phyloP scores from a whole-genome alignment of 371 early-diverging fungal genomes.

The Neoconidiobolus thromboides region DNA sequence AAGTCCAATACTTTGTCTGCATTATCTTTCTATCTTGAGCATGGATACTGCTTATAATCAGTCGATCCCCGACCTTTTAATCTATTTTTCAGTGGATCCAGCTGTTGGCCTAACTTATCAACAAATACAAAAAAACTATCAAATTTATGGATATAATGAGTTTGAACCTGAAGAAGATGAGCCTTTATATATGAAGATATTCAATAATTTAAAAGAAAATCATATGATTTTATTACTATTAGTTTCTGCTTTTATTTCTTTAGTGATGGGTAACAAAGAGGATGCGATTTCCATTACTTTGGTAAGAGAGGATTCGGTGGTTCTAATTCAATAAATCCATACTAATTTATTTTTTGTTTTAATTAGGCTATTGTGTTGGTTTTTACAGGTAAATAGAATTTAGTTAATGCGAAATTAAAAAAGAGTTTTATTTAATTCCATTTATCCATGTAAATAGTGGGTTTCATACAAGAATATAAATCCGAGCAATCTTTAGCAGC shows the following conservation, averaged over 20 bases:
- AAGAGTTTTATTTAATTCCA: neutral
- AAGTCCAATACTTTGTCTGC: no score
- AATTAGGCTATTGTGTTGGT: constrained; percentile 67
- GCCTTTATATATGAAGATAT: neutral
- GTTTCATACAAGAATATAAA: constrained; percentile 77
- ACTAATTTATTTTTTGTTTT: neutral
- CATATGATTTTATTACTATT: constrained; percentile 75
- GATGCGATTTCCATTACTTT: constrained; percentile 87
- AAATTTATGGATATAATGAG: neutral
- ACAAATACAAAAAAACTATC: no score
- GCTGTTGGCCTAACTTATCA: no score
- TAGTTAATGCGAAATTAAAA: no score
- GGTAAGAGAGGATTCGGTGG: constrained; percentile 22
- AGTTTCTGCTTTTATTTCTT: constrained; percentile 66
- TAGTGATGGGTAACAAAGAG: constrained; percentile 71
- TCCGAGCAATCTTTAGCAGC: constrained; percentile 74
- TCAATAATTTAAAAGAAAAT: constrained; percentile 16
- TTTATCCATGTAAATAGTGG: constrained; percentile 27
- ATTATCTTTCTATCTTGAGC: no score
- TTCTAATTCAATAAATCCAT: constrained; percentile 2
- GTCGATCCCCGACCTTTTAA: no score
- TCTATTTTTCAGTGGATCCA: no score
- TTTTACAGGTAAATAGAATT: constrained; percentile 38
- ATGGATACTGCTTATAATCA: no score
- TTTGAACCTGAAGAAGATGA: neutral